A percentile compares a stretch with the other conserved stretches of the same genome.
These are phyloP conservation scores for Sarocladiaceae sp. DNA, from an alignment of 2,329 filamentous ascomycete species.

Conservation along the genomic window DNA sequence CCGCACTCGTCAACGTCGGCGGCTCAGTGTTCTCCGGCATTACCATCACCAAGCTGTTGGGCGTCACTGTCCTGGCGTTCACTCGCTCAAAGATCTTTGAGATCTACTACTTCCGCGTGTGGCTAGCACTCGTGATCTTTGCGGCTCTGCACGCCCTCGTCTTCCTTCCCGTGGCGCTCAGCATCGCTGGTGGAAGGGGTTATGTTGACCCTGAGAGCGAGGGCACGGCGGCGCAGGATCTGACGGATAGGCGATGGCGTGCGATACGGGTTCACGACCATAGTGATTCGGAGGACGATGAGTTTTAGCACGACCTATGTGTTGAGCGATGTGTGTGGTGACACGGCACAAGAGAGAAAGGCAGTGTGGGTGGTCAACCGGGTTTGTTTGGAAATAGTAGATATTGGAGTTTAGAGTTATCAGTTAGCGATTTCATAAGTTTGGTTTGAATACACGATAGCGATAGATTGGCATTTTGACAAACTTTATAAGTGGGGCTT, in stretches of 20 bases:
- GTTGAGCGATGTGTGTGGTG: too few species aligned
- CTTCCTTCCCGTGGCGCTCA: slow-evolving; percentile 86
- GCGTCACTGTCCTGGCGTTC: slow-evolving; percentile 88
- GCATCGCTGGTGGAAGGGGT: slow-evolving; percentile 78
- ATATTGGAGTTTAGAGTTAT: too few species aligned
- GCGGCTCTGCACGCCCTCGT: slow-evolving; percentile 85
- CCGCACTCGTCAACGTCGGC: slow-evolving; percentile 89
- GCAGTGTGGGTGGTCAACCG: too few species aligned
- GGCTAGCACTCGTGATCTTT: slow-evolving; percentile 86
- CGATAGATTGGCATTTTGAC: too few species aligned
- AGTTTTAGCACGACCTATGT: too few species aligned
- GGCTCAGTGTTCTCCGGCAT: slow-evolving; percentile 95
- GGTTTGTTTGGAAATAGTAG: too few species aligned
- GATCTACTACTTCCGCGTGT: slow-evolving; percentile 98
- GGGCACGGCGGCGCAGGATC: slow-evolving; percentile 83
- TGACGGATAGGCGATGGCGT: slow-evolving; percentile 74
- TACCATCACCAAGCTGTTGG: slow-evolving; percentile 90
- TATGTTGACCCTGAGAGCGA: slow-evolving; percentile 86
- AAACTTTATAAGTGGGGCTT: too few species aligned
- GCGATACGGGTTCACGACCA: slow-evolving; percentile 71
- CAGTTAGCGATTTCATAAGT: too few species aligned
- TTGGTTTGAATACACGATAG: too few species aligned
- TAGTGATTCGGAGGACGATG: slow-evolving; percentile 67
- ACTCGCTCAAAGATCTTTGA: slow-evolving; percentile 98
- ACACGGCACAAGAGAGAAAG: too few species aligned